phyloP scores from a whole-genome alignment of 1,284 basidiomycete genomes.

The Chalciporus sp. region DNA sequence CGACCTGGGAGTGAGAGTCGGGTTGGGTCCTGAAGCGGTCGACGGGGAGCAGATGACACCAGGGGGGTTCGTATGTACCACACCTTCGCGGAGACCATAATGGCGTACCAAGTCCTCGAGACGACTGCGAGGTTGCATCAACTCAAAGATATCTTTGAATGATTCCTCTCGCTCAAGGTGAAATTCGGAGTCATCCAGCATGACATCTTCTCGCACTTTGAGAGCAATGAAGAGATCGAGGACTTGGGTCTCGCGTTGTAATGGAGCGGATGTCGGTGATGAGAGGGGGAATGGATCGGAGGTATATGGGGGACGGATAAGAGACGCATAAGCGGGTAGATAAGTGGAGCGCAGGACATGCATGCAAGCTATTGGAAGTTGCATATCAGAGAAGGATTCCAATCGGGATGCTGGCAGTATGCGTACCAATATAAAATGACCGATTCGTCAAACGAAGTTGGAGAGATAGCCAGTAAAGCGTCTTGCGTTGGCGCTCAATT shows the following conservation, averaged over 20 bases:
- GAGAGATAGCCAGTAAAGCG: slow-evolving; percentile 68
- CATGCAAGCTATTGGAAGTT: slow-evolving; percentile 60
- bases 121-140: slow-evolving; percentile 69
- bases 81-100: slow-evolving; percentile 58
- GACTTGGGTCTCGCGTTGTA: slow-evolving; percentile 70
- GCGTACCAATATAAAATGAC: slow-evolving; percentile 63
- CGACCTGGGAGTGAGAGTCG: neutral
- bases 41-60: slow-evolving; percentile 14
- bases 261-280: slow-evolving; percentile 28
- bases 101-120: slow-evolving; percentile 69
- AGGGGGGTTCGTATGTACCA: slow-evolving; percentile 38
- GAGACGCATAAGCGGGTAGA: slow-evolving; percentile 61
- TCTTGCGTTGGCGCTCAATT: slow-evolving; percentile 58
- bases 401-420: neutral
- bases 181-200: slow-evolving; percentile 67
- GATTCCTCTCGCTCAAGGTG: slow-evolving; percentile 72
- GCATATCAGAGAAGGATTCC: slow-evolving; percentile 12
- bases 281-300: slow-evolving; percentile 73
- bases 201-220: slow-evolving; percentile 76
- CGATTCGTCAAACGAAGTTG: slow-evolving; percentile 65
- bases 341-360: slow-evolving; percentile 75
- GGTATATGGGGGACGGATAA: slow-evolving; percentile 66
- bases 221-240: slow-evolving; percentile 77
- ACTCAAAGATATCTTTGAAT: slow-evolving; percentile 75
- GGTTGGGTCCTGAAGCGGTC: slow-evolving; percentile 2